Conservation (phyloP, 1,139 yeast species). For the Candida buenavistaensis region DNA sequence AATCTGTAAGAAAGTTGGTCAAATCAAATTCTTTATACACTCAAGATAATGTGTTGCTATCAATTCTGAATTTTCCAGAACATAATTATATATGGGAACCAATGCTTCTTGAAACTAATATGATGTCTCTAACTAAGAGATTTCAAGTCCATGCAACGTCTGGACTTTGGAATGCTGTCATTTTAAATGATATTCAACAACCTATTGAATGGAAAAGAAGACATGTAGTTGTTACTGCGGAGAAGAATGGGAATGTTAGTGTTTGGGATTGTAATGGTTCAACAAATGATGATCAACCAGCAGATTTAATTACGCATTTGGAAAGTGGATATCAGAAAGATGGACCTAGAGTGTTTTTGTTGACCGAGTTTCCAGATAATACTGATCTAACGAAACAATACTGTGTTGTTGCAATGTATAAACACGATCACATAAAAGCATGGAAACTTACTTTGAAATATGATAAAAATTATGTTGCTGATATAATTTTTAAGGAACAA, state of each 20-base stretch:
- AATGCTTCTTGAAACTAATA: slow-evolving; percentile 25
- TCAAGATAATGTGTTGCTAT: slow-evolving; percentile 31
- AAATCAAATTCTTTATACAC: slow-evolving; percentile 48
- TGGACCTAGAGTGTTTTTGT: slow-evolving; percentile 29
- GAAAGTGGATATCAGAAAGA: slow-evolving; percentile 12
- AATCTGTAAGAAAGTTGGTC: slow-evolving; percentile 66
- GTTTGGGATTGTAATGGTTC: slow-evolving; percentile 63
- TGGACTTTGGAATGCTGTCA: slow-evolving; percentile 31
- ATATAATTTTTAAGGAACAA: slow-evolving; percentile 21
- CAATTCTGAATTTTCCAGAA: slow-evolving; percentile 43
- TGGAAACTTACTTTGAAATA: slow-evolving; percentile 27
- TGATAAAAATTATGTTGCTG: slow-evolving; percentile 18
- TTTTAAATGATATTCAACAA: slow-evolving; percentile 33
- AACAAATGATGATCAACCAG: slow-evolving; percentile 30
- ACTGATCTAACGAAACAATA: slow-evolving; percentile 16
- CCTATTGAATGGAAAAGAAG: slow-evolving; percentile 21
- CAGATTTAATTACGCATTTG: slow-evolving; percentile 22
- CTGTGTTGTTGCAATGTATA: slow-evolving; percentile 29
- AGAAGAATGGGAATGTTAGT: slow-evolving; percentile 53
- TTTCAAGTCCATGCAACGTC: slow-evolving; percentile 29
- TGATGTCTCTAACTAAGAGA: slow-evolving; percentile 36
- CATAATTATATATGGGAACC: slow-evolving; percentile 72
- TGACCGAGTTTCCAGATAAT: slow-evolving; percentile 19
- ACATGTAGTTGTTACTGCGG: slow-evolving; percentile 50
- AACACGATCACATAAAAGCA: slow-evolving; percentile 23